These are phyloP conservation scores for Pseudopithomyces chartarum DNA, from an alignment of 2,329 filamentous ascomycete genomes.

Conservation along the genomic window DNA sequence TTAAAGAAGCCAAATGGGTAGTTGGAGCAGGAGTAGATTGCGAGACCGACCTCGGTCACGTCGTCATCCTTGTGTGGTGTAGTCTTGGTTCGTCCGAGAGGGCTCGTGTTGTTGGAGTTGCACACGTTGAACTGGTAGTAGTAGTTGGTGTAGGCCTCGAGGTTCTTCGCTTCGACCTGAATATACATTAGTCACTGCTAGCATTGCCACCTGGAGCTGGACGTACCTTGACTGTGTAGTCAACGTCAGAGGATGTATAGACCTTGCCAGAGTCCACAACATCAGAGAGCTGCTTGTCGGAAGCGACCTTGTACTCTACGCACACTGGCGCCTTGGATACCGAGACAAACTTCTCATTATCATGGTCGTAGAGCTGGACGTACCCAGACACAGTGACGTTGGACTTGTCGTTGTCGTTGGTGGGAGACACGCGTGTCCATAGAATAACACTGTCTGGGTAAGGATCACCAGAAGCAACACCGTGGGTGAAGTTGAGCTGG, in stretches of 20 bases:
- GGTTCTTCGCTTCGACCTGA: slow-evolving; percentile 66
- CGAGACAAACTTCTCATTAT: slow-evolving; percentile 57
- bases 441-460: slow-evolving; percentile 47
- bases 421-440: slow-evolving; percentile 44
- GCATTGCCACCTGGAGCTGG: not conserved
- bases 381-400: slow-evolving; percentile 62
- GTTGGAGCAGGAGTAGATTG: slow-evolving; percentile 72
- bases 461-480: slow-evolving; percentile 54
- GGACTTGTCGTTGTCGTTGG: slow-evolving; percentile 46
- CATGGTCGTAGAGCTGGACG: slow-evolving; percentile 59
- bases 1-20: slow-evolving; percentile 56
- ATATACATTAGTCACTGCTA: slow-evolving; percentile 14
- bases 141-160: slow-evolving; percentile 69
- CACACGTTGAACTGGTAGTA: slow-evolving; percentile 75
- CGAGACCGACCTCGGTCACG: slow-evolving; percentile 63
- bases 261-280: slow-evolving; percentile 63
- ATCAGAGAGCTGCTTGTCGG: slow-evolving; percentile 52
- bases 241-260: slow-evolving; percentile 74
- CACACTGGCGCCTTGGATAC: slow-evolving; percentile 67
- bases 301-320: slow-evolving; percentile 66
- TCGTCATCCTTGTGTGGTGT: slow-evolving; percentile 63
- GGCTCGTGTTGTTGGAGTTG: slow-evolving; percentile 63
- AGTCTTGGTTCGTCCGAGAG: slow-evolving; percentile 72
- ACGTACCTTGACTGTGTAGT: slow-evolving; percentile 72
- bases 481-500: slow-evolving; percentile 46